These are phyloP conservation scores for Magnaporthiopsis incrustans DNA, from an alignment of 2,329 filamentous ascomycete genomes.

Conservation along the genomic window DNA sequence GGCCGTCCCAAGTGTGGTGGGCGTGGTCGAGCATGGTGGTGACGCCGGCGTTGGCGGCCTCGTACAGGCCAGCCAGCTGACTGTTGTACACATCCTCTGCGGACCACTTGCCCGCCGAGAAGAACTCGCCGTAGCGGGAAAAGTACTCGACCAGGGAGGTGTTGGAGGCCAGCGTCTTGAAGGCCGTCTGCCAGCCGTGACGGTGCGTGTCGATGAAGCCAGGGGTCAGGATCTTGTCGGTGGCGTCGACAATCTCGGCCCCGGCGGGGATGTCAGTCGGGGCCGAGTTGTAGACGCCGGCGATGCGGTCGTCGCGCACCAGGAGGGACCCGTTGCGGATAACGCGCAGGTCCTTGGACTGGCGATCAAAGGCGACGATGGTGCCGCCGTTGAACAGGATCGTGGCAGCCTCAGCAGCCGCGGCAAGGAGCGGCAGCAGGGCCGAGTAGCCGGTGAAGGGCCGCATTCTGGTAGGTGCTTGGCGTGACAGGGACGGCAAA, in stretches of 20 bases:
- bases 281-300: conserved; percentile 19
- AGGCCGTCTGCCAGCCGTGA: conserved; percentile 47
- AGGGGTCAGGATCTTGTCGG: conserved; percentile 42
- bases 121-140: conserved; percentile 27
- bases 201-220: conserved; percentile 51
- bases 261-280: background rate
- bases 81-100: conserved; percentile 38
- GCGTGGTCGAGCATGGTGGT: conserved; percentile 46
- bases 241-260: conserved; percentile 36
- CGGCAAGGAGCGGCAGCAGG: conserved; percentile 2
- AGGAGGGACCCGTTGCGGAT: conserved; percentile 32
- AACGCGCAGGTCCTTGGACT: conserved; percentile 24
- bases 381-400: conserved; percentile 25
- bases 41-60: conserved; percentile 43
- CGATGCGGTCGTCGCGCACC: conserved; percentile 29
- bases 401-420: conserved; percentile 12
- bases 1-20: conserved; percentile 37
- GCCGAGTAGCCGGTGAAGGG: background rate
- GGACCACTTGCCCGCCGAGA: conserved; percentile 23
- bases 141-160: conserved; percentile 42
- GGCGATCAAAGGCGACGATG: conserved; percentile 31
- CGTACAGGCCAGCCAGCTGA: conserved; percentile 38
- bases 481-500: background rate
- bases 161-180: conserved; percentile 44
- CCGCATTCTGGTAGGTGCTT: background rate